phyloP scores from a whole-genome alignment of 2,329 filamentous ascomycete species.

The Ceratocystis huliohia region DNA sequence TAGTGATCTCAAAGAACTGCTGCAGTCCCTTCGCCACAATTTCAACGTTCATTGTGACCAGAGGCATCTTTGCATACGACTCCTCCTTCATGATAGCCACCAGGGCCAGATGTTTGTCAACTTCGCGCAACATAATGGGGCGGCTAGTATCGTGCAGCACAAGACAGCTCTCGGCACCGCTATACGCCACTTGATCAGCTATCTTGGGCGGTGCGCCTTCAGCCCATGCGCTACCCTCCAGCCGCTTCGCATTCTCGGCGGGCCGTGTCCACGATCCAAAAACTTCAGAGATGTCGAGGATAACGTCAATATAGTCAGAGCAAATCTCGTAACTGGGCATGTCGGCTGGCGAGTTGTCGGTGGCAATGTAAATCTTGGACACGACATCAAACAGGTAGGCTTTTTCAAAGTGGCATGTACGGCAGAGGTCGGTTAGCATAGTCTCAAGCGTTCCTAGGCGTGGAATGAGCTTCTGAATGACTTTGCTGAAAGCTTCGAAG shows the following conservation, averaged over 20 bases:
- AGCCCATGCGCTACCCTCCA: conserved; percentile 50
- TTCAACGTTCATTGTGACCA: conserved; percentile 79
- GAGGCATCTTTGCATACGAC: conserved; percentile 67
- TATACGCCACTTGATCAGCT: conserved; percentile 53
- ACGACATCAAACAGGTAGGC: conserved; percentile 96
- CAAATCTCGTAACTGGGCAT: conserved; percentile 97
- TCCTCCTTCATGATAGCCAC: conserved; percentile 82
- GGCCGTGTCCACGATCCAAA: conserved; percentile 64
- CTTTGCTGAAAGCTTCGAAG: conserved; percentile 95
- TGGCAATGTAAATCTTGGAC: conserved; percentile 97
- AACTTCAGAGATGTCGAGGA: conserved; percentile 91
- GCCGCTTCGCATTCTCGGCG: conserved; percentile 39
- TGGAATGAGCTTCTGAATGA: conserved; percentile 94
- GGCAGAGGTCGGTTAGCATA: conserved; percentile 84
- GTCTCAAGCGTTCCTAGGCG: conserved; percentile 86
- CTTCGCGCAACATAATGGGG: conserved; percentile 55
- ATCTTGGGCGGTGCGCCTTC: conserved; percentile 34
- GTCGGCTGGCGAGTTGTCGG: conserved; percentile 82
- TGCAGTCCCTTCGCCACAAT: conserved; percentile 66
- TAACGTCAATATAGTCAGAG: conserved; percentile 96
- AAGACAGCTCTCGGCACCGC: conserved; percentile 54
- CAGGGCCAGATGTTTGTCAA: conserved; percentile 62
- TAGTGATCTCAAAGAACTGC: conserved; percentile 65
- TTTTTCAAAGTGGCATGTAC: conserved; percentile 91
- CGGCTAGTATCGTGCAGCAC: conserved; percentile 51